Evolutionary conservation across 2,329 filamentous ascomycete genomes (phyloP).

Genomic region (Metarhizium sp.): DNA sequence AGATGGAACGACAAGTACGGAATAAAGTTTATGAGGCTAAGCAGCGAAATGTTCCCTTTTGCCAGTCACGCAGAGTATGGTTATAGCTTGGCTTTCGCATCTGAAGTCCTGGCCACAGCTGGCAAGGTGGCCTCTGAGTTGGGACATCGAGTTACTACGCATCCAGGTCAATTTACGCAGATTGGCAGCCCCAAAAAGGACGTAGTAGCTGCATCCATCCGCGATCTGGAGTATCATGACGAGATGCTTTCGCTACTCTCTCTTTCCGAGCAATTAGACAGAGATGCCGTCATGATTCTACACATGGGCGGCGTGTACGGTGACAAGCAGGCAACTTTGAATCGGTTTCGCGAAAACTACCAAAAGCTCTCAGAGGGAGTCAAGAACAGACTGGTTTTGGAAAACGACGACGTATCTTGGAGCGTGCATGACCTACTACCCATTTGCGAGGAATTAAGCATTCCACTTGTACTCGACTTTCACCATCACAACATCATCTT

Average conservation of each 20-base stretch:
- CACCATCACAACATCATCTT: constrained; percentile 96
- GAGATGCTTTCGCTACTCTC: constrained; percentile 73
- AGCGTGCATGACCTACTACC: constrained; percentile 86
- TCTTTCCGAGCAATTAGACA: constrained; percentile 67
- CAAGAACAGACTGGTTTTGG: constrained; percentile 75
- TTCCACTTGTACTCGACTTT: constrained; percentile 84
- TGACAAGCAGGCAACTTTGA: constrained; percentile 70
- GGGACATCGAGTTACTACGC: constrained; percentile 78
- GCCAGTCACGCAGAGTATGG: constrained; percentile 82
- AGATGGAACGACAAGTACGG: constrained; percentile 87
- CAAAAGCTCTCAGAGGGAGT: constrained; percentile 54
- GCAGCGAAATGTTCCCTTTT: constrained; percentile 95
- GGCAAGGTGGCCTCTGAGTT: constrained; percentile 69
- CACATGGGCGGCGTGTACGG: constrained; percentile 91
- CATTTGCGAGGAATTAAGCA: constrained; percentile 86
- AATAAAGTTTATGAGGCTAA: constrained; percentile 86
- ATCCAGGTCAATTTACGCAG: constrained; percentile 90
- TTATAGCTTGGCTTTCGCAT: constrained; percentile 77
- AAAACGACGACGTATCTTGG: constrained; percentile 93
- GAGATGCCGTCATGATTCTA: constrained; percentile 87
- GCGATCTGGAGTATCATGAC: constrained; percentile 81
- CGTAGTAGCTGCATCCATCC: constrained; percentile 66
- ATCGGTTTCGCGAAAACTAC: constrained; percentile 72
- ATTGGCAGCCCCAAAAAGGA: constrained; percentile 71
- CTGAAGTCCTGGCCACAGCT: constrained; percentile 64